A percentile compares a stretch with the other conserved stretches of the same genome.
These are phyloP conservation scores for Kurtzmaniella quercitrusa DNA, from an alignment of 1,139 yeast genomes.

Conservation along the genomic window DNA sequence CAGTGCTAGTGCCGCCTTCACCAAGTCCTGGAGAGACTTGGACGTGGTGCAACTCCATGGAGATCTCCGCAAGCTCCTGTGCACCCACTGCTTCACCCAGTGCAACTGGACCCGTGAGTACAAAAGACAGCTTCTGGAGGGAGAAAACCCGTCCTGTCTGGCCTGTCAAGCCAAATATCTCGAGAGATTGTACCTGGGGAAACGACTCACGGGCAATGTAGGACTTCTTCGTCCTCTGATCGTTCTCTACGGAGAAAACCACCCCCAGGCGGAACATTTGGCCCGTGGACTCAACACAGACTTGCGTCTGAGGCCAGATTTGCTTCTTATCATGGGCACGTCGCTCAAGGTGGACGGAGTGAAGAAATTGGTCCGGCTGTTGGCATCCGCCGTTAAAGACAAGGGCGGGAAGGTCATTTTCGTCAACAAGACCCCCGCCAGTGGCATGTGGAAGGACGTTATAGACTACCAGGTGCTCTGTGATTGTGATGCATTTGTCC, in stretches of 20 bases:
- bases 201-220: conserved; percentile 51
- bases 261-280: conserved; percentile 64
- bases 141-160: conserved; percentile 62
- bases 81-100: conserved; percentile 61
- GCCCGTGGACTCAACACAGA: conserved; percentile 59
- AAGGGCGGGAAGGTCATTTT: conserved; percentile 59
- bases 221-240: conserved; percentile 73
- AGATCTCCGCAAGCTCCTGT: conserved; percentile 67
- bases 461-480: conserved; percentile 71
- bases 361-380: conserved; percentile 55
- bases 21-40: conserved; percentile 51
- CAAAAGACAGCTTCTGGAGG: conserved; percentile 41
- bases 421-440: conserved; percentile 52
- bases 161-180: conserved; percentile 50
- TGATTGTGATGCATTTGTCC: conserved; percentile 83
- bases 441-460: conserved; percentile 49
- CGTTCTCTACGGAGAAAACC: conserved; percentile 75
- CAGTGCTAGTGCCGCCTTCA: conserved; percentile 18
- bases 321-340: conserved; percentile 70
- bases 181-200: conserved; percentile 55
- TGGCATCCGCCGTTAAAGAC: conserved; percentile 57
- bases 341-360: conserved; percentile 74
- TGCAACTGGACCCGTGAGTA: conserved; percentile 60
- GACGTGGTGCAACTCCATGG: conserved; percentile 93
- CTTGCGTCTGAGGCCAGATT: conserved; percentile 54